These are phyloP conservation scores for Teratosphaeria zuluensis DNA, from an alignment of 2,329 filamentous ascomycete genomes.

Conservation along the genomic window DNA sequence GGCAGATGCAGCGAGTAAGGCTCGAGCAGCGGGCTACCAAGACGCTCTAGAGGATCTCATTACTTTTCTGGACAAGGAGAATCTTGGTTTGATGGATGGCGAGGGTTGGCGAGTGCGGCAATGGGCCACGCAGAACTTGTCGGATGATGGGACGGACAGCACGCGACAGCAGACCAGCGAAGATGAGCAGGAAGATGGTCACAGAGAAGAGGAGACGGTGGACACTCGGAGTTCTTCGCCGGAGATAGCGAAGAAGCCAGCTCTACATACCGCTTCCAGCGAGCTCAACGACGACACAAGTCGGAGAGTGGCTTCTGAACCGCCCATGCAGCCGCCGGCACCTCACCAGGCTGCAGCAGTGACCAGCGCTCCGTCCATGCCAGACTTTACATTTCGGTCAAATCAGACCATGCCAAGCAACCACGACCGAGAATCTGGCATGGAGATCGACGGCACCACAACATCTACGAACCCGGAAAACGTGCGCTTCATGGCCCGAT, in stretches of 20 bases:
- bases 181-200: slow-evolving; percentile 59
- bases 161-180: slow-evolving; percentile 37
- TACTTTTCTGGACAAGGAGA: slow-evolving; percentile 72
- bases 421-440: slow-evolving; percentile 37
- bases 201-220: slow-evolving; percentile 39
- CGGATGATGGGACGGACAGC: slow-evolving; percentile 40
- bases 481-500: slow-evolving; percentile 26
- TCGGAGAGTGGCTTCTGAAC: slow-evolving; percentile 17
- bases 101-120: slow-evolving; percentile 60
- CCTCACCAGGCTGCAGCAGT: slow-evolving; percentile 6
- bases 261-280: slow-evolving; percentile 11
- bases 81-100: slow-evolving; percentile 67
- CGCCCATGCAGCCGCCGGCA: slow-evolving; percentile 7
- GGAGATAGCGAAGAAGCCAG: slow-evolving; percentile 18
- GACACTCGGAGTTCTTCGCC: slow-evolving; percentile 38
- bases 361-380: not conserved
- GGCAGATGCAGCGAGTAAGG: slow-evolving; percentile 63
- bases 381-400: slow-evolving; percentile 60
- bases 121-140: slow-evolving; percentile 61
- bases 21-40: slow-evolving; percentile 77
- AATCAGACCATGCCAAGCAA: slow-evolving; percentile 42
- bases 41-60: slow-evolving; percentile 87
- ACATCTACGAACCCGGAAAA: not conserved
- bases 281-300: slow-evolving; percentile 13
- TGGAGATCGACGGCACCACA: slow-evolving; percentile 30